Conservation (phyloP, 2,329 filamentous ascomycete genomes). For the Fusarium heterosporum region DNA sequence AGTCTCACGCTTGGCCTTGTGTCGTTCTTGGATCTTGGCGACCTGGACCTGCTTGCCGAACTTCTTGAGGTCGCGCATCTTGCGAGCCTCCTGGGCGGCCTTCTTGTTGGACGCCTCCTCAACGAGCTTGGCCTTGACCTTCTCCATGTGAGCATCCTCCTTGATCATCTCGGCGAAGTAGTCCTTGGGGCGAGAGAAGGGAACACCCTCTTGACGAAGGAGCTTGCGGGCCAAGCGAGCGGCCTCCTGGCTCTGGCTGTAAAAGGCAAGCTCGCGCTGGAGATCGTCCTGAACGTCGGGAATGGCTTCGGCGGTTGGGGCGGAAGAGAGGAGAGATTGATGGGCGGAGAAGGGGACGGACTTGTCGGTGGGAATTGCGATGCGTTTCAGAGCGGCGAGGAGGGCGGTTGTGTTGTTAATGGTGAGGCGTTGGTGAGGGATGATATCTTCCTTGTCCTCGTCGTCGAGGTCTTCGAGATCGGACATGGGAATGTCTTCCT, state of each 20-base stretch:
- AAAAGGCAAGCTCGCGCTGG: conserved; percentile 91
- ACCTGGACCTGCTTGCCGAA: conserved; percentile 99
- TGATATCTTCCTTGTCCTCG: conserved; percentile 85
- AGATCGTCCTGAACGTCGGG: conserved; percentile 91
- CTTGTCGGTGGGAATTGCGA: conserved; percentile 72
- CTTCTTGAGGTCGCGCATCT: conserved; percentile 96
- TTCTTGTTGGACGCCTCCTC: conserved; percentile 94
- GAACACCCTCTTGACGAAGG: conserved; percentile 83
- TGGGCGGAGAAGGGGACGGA: conserved; percentile 84
- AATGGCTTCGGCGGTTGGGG: conserved; percentile 74
- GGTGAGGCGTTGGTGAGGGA: conserved; percentile 91
- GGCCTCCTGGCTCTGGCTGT: conserved; percentile 86
- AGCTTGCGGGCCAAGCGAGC: conserved; percentile 78
- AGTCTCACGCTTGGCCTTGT: conserved; percentile 91
- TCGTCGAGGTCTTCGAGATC: conserved; percentile 83
- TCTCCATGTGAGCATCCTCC: conserved; percentile 97
- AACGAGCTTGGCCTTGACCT: conserved; percentile 91
- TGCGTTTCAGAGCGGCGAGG: conserved; percentile 81
- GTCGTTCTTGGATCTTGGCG: conserved; percentile 92
- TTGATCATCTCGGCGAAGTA: conserved; percentile 99
- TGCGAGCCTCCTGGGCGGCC: conserved; percentile 88
- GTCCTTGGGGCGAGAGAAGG: conserved; percentile 89
- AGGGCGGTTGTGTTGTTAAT: conserved; percentile 98
- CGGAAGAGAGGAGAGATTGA: conserved; percentile 77
- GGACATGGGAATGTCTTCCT: conserved; percentile 89